Conservation (phyloP, 208 protist genomes). For the Phytomonas francai region DNA sequence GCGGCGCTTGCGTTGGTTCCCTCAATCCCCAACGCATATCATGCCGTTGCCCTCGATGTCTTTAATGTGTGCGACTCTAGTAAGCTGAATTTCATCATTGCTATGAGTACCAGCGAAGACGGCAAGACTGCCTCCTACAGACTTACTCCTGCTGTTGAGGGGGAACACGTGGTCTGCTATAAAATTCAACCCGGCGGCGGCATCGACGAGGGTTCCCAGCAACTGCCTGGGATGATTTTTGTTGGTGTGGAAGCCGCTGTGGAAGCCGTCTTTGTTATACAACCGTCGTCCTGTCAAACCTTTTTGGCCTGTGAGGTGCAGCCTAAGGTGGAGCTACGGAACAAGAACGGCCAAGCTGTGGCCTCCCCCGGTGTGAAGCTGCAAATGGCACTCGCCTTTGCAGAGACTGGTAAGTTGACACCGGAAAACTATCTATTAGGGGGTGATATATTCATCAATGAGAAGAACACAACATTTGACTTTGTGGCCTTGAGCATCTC, state of each 20-base stretch:
- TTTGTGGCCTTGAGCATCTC: conserved; percentile 47
- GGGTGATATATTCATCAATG: conserved; percentile 25
- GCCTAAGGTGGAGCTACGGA: conserved; percentile 44
- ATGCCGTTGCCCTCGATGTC: conserved; percentile 7
- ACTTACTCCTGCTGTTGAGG: conserved; percentile 32
- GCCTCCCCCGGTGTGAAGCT: conserved; percentile 37
- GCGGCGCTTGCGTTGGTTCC: conserved; percentile 50
- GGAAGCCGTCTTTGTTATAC: conserved; percentile 33
- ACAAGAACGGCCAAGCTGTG: conserved; percentile 24
- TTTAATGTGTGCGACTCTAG: conserved; percentile 24
- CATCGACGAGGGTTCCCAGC: neutral
- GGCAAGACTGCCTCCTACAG: conserved; percentile 40
- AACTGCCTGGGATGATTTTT: conserved; percentile 14
- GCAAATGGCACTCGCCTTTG: conserved; percentile 29
- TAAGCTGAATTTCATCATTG: conserved; percentile 19
- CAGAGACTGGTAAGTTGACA: conserved; percentile 20
- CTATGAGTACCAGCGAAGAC: conserved; percentile 27
- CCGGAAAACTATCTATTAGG: conserved; percentile 26
- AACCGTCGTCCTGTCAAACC: conserved; percentile 37
- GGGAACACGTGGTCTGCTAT: conserved; percentile 66
- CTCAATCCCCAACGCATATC: neutral
- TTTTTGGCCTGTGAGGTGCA: conserved; percentile 40
- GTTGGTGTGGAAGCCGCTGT: conserved; percentile 33
- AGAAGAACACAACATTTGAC: conserved; percentile 42
- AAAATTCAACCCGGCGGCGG: conserved; percentile 16